A percentile compares a stretch with the other conserved stretches of the same genome.
phyloP scores from a whole-genome alignment of 352 stramenopile species.

The Globisporangium cylindrosporum region DNA sequence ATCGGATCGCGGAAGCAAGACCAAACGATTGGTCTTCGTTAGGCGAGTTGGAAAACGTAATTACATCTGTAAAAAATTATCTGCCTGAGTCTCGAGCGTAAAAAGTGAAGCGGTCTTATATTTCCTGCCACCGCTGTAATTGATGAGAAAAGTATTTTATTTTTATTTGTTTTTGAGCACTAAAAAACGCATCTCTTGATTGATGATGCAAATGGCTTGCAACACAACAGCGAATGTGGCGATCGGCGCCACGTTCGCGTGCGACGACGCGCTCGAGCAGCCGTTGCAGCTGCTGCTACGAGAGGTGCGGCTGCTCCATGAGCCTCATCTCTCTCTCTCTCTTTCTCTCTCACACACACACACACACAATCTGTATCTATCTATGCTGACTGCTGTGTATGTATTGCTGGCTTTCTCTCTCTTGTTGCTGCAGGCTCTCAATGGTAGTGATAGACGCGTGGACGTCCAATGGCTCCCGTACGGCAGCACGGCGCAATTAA shows the following conservation, averaged over 20 bases:
- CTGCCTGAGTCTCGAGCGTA: no score
- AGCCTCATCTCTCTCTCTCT: neutral
- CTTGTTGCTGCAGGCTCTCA: slow-evolving; percentile 21
- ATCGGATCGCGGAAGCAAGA: no score
- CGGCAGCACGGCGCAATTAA: slow-evolving; percentile 35
- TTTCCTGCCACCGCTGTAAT: no score
- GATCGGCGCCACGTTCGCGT: slow-evolving; percentile 59
- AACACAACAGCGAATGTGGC: slow-evolving; percentile 19
- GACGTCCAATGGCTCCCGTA: slow-evolving; percentile 59
- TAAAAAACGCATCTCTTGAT: neutral
- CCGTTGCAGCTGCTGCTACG: slow-evolving; percentile 50
- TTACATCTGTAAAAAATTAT: no score
- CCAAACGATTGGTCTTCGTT: no score
- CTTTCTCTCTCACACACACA: no score
- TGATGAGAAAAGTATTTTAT: no score
- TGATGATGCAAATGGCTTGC: neutral
- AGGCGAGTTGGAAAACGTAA: no score
- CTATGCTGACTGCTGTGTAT: neutral
- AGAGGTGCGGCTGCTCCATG: slow-evolving; percentile 27
- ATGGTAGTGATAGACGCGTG: slow-evolving; percentile 23
- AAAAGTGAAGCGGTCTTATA: no score
- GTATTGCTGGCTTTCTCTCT: neutral
- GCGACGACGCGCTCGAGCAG: slow-evolving; percentile 46
- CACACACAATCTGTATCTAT: neutral
- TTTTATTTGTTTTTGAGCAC: neutral